Base-by-base conservation (phyloP, 2,329 filamentous ascomycete genomes). In the Fusarium armeniacum region DNA sequence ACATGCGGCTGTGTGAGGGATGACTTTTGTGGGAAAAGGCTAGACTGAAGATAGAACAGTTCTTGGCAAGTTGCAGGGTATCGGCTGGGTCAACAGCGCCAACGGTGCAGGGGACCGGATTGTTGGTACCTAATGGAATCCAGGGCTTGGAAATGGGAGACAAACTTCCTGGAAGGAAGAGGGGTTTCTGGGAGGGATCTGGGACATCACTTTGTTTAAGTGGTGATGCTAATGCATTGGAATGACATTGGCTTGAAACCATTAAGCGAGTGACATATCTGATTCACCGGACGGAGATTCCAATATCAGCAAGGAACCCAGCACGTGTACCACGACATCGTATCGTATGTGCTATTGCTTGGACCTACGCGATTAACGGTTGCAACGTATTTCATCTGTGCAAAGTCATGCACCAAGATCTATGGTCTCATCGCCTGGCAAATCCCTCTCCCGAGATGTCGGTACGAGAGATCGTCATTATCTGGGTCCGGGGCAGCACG, bases 371-470 rank as follows among this genome's bases (percentile, higher is more conserved):
- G 7, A 15, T 30, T 5, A 46, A 46, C 44, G 44, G 26, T 32
- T 20, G 26, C 22, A 43, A 22, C 22, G n/a, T 4, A 8, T 28
- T 13, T 47, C 38, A 22, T 26, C 28, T 26, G n/a, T 1, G 22
- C 22, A 30, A 28, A 41, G n/a, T 28, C 33, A 28, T 2, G 15
- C 10, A 51, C 11, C 8, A 36, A 52, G 49, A 52, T 41, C 49
- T 28, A 28, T 20, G 26, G 47, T 20, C n/a, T 40, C 57, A 49
- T 60, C 28, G n/a, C 26, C 43, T 44, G 58, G 58, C 24, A 35
- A 51, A 32, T 36, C 58, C 18, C 43, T 22, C 6, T 44, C 55
- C 58, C 58, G 35, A 32, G 33, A 15, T 28, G 2, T 51, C 55
- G 44, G 55, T 46, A 43, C 15, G n/a, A 16, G 38, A 36, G 44